A percentile compares a stretch with the other conserved stretches of the same genome.
phyloP scores from a whole-genome alignment of 228 moss, liverwort and hornwort genomes.

The Sphagnum fallax region DNA sequence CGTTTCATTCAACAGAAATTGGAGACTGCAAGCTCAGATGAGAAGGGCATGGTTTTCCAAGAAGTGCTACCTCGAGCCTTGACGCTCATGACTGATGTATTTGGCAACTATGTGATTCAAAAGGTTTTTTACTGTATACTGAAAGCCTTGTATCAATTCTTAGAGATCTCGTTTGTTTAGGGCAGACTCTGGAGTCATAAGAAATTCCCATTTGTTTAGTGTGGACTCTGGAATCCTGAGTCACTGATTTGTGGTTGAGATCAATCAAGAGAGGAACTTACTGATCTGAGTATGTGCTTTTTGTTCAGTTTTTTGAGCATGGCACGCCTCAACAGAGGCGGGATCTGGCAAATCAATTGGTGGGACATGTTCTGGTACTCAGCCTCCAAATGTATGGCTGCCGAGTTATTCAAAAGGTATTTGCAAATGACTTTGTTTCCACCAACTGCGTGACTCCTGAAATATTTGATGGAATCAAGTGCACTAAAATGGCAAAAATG shows the following conservation, averaged over 20 bases:
- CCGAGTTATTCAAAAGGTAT: constrained; percentile 96
- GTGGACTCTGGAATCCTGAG: no score
- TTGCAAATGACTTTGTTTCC: not conserved
- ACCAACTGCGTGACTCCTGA: no score
- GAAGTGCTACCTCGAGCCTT: constrained; percentile 90
- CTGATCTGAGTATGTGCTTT: not conserved
- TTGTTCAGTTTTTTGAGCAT: constrained; percentile 85
- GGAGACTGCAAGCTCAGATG: constrained; percentile 82
- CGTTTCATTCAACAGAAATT: constrained; percentile 95
- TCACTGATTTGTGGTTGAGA: no score
- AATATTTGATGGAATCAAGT: no score
- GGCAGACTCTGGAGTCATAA: no score
- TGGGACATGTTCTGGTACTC: constrained; percentile 73
- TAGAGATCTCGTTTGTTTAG: no score
- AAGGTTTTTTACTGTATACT: constrained; percentile 34
- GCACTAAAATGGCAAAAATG: no score
- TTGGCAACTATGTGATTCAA: constrained; percentile 96
- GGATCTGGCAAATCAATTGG: constrained; percentile 82
- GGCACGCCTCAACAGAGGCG: constrained; percentile 82
- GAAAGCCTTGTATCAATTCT: no score
- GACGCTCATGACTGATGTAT: constrained; percentile 96
- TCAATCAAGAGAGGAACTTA: not conserved
- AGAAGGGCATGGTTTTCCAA: constrained; percentile 95
- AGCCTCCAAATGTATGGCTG: constrained; percentile 99
- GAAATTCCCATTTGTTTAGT: no score